phyloP scores from a whole-genome alignment of 1,284 basidiomycete species.

The Blastosporella zonata region DNA sequence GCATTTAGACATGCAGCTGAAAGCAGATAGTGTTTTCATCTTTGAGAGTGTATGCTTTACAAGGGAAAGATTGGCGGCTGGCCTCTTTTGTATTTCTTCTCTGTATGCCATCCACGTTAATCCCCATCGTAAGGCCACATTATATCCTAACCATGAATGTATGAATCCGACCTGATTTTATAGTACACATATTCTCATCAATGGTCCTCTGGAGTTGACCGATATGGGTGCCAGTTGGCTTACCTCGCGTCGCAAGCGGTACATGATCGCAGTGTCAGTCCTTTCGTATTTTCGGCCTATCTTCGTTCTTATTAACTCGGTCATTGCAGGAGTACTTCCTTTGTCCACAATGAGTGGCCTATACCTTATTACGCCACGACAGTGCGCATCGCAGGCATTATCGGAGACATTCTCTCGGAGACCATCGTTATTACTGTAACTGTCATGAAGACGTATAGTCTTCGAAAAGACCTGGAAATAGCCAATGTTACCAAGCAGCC shows the following conservation, averaged over 20 bases:
- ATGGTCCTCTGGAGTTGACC: slow-evolving; percentile 9
- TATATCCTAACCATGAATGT: not conserved
- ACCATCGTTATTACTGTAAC: slow-evolving; percentile 15
- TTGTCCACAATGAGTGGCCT: not conserved
- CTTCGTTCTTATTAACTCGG: not conserved
- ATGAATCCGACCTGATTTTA: too few relatives aligned
- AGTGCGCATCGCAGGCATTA: slow-evolving; percentile 13
- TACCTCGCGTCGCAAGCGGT: slow-evolving; percentile 8
- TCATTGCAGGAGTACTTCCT: not conserved
- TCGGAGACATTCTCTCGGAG: slow-evolving; percentile 13
- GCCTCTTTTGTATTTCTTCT: slow-evolving; percentile 7
- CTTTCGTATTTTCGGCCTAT: not conserved
- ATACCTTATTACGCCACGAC: not conserved
- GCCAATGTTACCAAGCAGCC: slow-evolving; percentile 5
- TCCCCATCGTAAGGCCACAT: slow-evolving; percentile 10
- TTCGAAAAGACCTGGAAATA: slow-evolving; percentile 10
- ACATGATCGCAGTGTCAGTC: slow-evolving; percentile 12
- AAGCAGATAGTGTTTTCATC: slow-evolving; percentile 10
- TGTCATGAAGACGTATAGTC: slow-evolving; percentile 8
- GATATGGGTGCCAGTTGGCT: slow-evolving; percentile 14
- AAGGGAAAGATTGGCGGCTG: slow-evolving; percentile 11
- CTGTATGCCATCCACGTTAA: slow-evolving; percentile 9
- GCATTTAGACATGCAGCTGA: not conserved
- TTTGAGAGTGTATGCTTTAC: slow-evolving; percentile 12
- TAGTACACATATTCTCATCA: slow-evolving; percentile 14